Evolutionary conservation across 2,329 filamentous ascomycete species (phyloP).

Genomic region (Stemphylium beticola): DNA sequence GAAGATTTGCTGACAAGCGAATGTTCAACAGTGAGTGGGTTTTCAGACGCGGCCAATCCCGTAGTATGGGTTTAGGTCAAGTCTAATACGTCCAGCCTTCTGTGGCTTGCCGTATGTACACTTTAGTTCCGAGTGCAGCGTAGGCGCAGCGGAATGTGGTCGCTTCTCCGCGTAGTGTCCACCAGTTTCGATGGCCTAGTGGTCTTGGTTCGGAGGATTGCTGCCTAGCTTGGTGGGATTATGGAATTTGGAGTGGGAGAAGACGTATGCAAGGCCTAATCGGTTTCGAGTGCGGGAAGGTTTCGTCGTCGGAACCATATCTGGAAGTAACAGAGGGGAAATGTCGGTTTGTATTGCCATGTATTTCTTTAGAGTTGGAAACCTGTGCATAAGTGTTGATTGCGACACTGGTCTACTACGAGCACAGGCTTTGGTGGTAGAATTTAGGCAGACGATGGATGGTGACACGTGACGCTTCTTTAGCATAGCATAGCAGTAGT

Average conservation of each 20-base stretch:
- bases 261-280: no score
- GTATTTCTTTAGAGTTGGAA: neutral
- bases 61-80: constrained; percentile 2
- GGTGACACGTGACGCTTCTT: neutral
- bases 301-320: neutral
- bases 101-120: neutral
- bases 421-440: neutral
- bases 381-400: neutral
- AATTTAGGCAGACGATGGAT: neutral
- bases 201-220: no score
- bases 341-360: neutral
- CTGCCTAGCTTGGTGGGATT: no score
- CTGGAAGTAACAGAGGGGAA: neutral
- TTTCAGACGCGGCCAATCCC: constrained; percentile 8
- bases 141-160: neutral
- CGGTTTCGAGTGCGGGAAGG: neutral
- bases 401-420: neutral
- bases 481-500: no score
- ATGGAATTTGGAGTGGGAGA: no score
- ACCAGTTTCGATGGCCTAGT: neutral
- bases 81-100: neutral
- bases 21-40: neutral
- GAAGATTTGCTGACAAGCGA: neutral
- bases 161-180: neutral
- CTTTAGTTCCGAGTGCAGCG: neutral